These are phyloP conservation scores for Podila minutissima DNA, from an alignment of 192 early-diverging fungal genomes.

Conservation along the genomic window DNA sequence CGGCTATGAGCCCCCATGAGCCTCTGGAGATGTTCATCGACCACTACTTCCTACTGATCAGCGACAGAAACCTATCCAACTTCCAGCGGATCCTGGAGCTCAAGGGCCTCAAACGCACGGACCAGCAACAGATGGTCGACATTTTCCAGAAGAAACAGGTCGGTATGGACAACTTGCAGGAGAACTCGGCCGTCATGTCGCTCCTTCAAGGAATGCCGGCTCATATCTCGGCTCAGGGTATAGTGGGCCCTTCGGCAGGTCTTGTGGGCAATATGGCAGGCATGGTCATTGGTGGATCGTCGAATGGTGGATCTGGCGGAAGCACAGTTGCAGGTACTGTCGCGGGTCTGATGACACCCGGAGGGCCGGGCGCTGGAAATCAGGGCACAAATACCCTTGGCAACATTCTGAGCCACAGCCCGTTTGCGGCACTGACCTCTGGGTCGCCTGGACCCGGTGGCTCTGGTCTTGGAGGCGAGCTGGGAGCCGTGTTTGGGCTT, in stretches of 20 bases:
- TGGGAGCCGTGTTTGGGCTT: constrained; percentile 28
- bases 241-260: constrained; percentile 36
- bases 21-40: constrained; percentile 87
- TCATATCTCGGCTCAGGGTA: constrained; percentile 36
- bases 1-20: constrained; percentile 84
- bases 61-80: constrained; percentile 68
- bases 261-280: constrained; percentile 39
- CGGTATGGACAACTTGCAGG: constrained; percentile 48
- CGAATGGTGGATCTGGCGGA: neutral
- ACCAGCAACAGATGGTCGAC: constrained; percentile 67
- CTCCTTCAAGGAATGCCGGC: constrained; percentile 40
- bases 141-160: constrained; percentile 57
- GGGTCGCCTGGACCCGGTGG: constrained; percentile 15
- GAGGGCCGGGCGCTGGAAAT: constrained; percentile 7
- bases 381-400: constrained; percentile 21
- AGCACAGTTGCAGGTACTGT: neutral
- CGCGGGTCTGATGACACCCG: constrained; percentile 28
- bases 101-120: constrained; percentile 76
- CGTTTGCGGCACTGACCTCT: constrained; percentile 33
- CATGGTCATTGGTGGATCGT: constrained; percentile 9
- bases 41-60: constrained; percentile 89
- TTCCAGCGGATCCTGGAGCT: constrained; percentile 88
- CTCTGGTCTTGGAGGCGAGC: constrained; percentile 11
- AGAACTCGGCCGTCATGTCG: constrained; percentile 59
- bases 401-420: constrained; percentile 48